A percentile compares a stretch with the other conserved stretches of the same genome.
phyloP scores from a whole-genome alignment of 768 basidiomycete genomes.

The Tylopilus felleus region DNA sequence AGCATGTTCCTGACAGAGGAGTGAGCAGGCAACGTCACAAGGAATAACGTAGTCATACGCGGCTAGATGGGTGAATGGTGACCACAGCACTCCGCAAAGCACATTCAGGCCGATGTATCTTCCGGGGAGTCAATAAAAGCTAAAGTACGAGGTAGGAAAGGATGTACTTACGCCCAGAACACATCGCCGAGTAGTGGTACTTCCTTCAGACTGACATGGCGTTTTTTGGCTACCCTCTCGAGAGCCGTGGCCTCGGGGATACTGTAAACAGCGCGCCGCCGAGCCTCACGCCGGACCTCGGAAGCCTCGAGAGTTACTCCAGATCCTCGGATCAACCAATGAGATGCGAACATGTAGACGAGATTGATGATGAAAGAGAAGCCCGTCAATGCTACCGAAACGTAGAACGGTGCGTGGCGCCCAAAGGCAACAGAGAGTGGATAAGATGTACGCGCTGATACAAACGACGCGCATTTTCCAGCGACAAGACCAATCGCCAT shows the following conservation, averaged over 20 bases:
- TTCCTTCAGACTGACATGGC: slow-evolving; percentile 55
- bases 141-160: not conserved
- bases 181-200: slow-evolving; percentile 68
- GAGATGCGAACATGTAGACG: slow-evolving; percentile 59
- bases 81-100: slow-evolving; percentile 74
- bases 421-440: slow-evolving; percentile 70
- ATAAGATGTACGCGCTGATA: slow-evolving; percentile 72
- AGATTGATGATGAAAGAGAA: slow-evolving; percentile 69
- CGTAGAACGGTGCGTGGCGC: slow-evolving; percentile 70
- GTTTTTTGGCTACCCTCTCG: slow-evolving; percentile 63
- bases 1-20: slow-evolving; percentile 57
- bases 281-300: slow-evolving; percentile 57
- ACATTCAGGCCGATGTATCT: slow-evolving; percentile 77
- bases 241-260: slow-evolving; percentile 60
- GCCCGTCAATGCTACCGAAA: slow-evolving; percentile 57
- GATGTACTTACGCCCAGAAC: slow-evolving; percentile 64
- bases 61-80: slow-evolving; percentile 73
- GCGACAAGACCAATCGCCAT: slow-evolving; percentile 82
- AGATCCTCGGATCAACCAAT: slow-evolving; percentile 59
- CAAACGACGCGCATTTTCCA: slow-evolving; percentile 75
- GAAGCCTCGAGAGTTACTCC: slow-evolving; percentile 63
- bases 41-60: slow-evolving; percentile 42
- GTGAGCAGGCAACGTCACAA: slow-evolving; percentile 5
- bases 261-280: slow-evolving; percentile 39
- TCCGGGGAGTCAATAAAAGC: slow-evolving; percentile 8